phyloP scores from a whole-genome alignment of 805 yeast species.

The Nakazawaea holstii region DNA sequence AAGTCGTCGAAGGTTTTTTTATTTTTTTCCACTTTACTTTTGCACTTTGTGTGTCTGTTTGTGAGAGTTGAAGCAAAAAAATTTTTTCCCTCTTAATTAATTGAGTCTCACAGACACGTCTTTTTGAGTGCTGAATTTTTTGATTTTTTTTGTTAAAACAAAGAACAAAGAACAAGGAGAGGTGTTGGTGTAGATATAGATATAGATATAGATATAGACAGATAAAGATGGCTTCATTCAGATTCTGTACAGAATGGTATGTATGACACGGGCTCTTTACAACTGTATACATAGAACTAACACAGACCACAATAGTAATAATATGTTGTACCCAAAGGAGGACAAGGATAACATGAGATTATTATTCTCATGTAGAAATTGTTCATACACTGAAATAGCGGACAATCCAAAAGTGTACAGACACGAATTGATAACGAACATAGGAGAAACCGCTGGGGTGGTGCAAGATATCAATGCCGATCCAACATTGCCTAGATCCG shows the following conservation, averaged over 20 bases:
- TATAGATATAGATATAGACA: background rate
- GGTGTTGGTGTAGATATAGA: background rate
- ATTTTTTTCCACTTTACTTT: background rate
- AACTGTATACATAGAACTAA: background rate
- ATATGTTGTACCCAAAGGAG: constrained; percentile 96
- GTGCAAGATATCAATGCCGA: constrained; percentile 94
- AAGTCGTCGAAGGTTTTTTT: background rate
- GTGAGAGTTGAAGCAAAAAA: too few species aligned
- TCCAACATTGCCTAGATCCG: constrained; percentile 96
- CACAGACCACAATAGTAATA: constrained; percentile 55
- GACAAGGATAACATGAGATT: constrained; percentile 75
- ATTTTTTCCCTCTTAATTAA: too few species aligned
- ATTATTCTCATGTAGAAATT: constrained; percentile 89
- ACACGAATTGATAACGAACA: constrained; percentile 86
- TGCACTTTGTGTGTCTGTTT: background rate
- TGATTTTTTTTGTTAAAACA: background rate
- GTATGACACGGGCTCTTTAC: constrained; percentile 13
- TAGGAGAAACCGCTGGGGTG: constrained; percentile 95
- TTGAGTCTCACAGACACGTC: too few species aligned
- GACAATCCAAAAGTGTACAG: constrained; percentile 83
- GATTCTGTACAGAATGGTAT: constrained; percentile 86
- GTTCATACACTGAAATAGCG: constrained; percentile 90
- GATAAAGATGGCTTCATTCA: constrained; percentile 82
- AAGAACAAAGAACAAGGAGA: background rate
- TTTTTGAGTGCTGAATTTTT: too few species aligned